Base-by-base conservation (phyloP, 257 asterid species). In the Verbena officinalis region DNA sequence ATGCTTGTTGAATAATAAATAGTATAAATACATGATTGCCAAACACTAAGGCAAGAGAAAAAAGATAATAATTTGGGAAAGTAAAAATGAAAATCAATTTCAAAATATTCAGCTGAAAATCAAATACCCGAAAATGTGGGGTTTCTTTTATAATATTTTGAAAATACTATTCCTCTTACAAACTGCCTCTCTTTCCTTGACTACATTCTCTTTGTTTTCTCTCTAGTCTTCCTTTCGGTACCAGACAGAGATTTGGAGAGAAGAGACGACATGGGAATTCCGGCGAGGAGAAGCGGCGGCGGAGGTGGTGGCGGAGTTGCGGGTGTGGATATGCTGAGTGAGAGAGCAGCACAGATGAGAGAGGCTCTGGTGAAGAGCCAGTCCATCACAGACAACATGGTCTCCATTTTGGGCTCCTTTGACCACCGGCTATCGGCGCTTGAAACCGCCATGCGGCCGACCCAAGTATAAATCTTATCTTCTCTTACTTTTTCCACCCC, bases 371-470 rank as follows among this genome's bases (percentile, higher is more conserved):
- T 74, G 59, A 85, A 85, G 80, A 82, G 87, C 73, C 89, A 85
- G 68, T 80, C 85, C 21, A 82, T 83, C 58, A 85, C 89, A 10
- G 89, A 83, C 68, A 85, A 76, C 7, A 85, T 83, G 89, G 89
- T 83, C 59, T 71, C 89, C 51, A 85, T 85, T 76, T 70, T 85
- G 54, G 93, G 93, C 17, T 85, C 93, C 27, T 85, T 85, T 65
- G 93, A 85, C 67, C 89, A 85, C 64, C 89, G 93, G 16, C 89
- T 85, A 62, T 85, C 93, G 22, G 78, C 89, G 30, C 87, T 85
- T 16, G 89, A 85, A 72, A 80, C 85, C 69, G 93, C 93, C 72
- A 85, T 85, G 93, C 83, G 93, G 38, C 93, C 93, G 7, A 85
- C 93, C 7, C 93, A 85, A 71, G 93, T 80, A 71, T 13, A 3